phyloP scores from a whole-genome alignment of 331 rosid species.

The Rosa hybrid region DNA sequence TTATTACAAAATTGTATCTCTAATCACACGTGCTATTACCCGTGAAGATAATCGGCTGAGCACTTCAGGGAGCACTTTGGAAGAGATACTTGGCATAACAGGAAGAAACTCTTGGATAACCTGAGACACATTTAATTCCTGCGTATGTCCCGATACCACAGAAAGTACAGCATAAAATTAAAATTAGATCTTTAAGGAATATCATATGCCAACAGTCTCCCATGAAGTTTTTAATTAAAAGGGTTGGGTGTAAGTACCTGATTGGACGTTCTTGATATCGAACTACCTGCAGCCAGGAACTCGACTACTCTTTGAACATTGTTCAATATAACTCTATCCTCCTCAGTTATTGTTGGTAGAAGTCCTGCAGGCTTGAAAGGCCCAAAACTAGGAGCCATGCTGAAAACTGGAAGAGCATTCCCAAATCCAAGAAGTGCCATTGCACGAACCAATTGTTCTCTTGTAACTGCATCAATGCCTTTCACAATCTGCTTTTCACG shows the following conservation, averaged over 20 bases:
- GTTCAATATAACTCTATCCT: slow-evolving; percentile 87
- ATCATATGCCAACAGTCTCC: slow-evolving; percentile 10
- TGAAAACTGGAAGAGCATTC: slow-evolving; percentile 74
- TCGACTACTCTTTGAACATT: slow-evolving; percentile 82
- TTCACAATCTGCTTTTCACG: slow-evolving; percentile 73
- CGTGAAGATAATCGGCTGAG: slow-evolving; percentile 83
- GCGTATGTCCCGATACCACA: slow-evolving; percentile 22
- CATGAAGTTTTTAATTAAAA: not conserved
- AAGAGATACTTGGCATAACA: slow-evolving; percentile 79
- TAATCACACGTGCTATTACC: slow-evolving; percentile 77
- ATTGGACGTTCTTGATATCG: slow-evolving; percentile 54
- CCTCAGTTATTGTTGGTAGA: slow-evolving; percentile 77
- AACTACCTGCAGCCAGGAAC: slow-evolving; percentile 86
- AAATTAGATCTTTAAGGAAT: slow-evolving; percentile 1
- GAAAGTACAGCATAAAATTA: slow-evolving; percentile 5
- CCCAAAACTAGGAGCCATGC: slow-evolving; percentile 88
- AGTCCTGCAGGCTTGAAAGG: slow-evolving; percentile 75
- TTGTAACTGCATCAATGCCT: slow-evolving; percentile 92
- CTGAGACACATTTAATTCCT: slow-evolving; percentile 62
- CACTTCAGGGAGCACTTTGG: slow-evolving; percentile 81
- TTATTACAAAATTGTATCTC: slow-evolving; percentile 71
- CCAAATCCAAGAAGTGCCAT: slow-evolving; percentile 73
- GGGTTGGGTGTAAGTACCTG: slow-evolving; percentile 52
- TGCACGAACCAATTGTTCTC: slow-evolving; percentile 84
- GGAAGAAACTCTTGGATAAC: slow-evolving; percentile 84